Percentiles rank a stretch among this genome's conserved stretches.
These are phyloP conservation scores for Monilinia laxa DNA, from an alignment of 2,329 filamentous ascomycete species.

Conservation along the genomic window DNA sequence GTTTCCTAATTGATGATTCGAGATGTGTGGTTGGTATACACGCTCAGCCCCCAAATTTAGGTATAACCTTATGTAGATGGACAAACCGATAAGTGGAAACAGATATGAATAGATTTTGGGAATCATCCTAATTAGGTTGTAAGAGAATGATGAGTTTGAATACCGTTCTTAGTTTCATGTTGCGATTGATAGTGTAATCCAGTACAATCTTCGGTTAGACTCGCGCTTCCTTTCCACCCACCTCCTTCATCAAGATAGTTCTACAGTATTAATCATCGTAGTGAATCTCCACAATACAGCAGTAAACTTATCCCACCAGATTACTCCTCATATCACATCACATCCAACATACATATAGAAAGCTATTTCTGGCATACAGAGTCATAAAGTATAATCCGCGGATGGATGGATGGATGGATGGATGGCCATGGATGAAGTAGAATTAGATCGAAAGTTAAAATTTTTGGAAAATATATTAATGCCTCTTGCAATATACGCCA, in stretches of 20 bases:
- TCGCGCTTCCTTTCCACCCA: not conserved
- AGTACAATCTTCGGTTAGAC: not conserved
- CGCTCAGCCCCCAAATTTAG: not conserved
- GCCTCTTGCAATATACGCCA: not conserved
- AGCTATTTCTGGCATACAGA: not conserved
- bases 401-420: not conserved
- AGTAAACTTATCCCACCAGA: not conserved
- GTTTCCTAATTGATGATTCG: not conserved
- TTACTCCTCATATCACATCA: constrained; percentile 1
- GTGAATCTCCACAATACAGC: not conserved
- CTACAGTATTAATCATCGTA: too few relatives aligned
- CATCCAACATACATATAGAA: not conserved
- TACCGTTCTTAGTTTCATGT: not conserved
- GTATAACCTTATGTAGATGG: not conserved
- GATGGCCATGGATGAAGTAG: too few relatives aligned
- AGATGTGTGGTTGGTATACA: not conserved
- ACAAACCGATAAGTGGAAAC: not conserved
- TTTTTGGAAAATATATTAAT: not conserved
- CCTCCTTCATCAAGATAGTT: not conserved
- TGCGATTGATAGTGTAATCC: not conserved
- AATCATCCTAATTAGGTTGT: not conserved
- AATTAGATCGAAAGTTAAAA: not conserved
- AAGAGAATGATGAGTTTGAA: not conserved
- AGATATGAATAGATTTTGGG: not conserved
- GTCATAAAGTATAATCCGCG: not conserved